phyloP scores from a whole-genome alignment of 2,329 filamentous ascomycete genomes.

The Aspergillus fijiensis region DNA sequence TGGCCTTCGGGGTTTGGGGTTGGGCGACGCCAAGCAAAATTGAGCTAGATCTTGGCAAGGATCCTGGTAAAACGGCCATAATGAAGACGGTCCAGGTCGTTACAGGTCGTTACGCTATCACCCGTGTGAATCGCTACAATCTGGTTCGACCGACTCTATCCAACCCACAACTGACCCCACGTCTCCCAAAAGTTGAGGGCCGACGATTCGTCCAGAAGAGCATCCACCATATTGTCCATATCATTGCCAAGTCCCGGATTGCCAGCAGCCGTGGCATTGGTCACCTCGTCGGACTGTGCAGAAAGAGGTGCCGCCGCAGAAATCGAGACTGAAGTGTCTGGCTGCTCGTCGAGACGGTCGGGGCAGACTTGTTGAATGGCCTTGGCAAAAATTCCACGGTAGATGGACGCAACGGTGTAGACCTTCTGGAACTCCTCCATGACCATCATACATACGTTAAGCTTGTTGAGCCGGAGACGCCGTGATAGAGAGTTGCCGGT shows the following conservation, averaged over 20 bases:
- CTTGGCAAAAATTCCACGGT: constrained; percentile 27
- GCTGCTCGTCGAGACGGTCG: constrained; percentile 7
- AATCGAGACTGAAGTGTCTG: background rate
- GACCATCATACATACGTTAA: constrained; percentile 34
- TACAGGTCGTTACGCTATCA: too few relatives aligned
- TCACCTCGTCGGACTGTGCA: background rate
- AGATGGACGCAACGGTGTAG: constrained; percentile 29
- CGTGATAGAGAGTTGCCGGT: constrained; percentile 22
- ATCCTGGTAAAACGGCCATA: too few relatives aligned
- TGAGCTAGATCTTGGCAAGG: too few relatives aligned
- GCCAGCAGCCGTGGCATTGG: background rate
- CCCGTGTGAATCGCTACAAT: too few relatives aligned
- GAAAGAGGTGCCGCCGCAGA: background rate
- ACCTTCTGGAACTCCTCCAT: constrained; percentile 33
- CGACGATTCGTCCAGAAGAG: constrained; percentile 25
- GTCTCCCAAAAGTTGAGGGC: constrained; percentile 27
- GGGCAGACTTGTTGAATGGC: constrained; percentile 27
- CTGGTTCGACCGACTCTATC: background rate
- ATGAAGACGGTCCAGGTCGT: too few relatives aligned
- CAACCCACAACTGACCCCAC: constrained; percentile 11
- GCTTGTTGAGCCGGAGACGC: constrained; percentile 31
- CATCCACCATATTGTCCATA: constrained; percentile 18
- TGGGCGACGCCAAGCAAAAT: too few relatives aligned
- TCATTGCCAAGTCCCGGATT: background rate
- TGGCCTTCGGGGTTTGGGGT: too few relatives aligned